Percentiles rank a stretch among this genome's conserved stretches.
These are phyloP conservation scores for Aspergillus affinis DNA, from an alignment of 495 filamentous ascomycete species.

Conservation along the genomic window DNA sequence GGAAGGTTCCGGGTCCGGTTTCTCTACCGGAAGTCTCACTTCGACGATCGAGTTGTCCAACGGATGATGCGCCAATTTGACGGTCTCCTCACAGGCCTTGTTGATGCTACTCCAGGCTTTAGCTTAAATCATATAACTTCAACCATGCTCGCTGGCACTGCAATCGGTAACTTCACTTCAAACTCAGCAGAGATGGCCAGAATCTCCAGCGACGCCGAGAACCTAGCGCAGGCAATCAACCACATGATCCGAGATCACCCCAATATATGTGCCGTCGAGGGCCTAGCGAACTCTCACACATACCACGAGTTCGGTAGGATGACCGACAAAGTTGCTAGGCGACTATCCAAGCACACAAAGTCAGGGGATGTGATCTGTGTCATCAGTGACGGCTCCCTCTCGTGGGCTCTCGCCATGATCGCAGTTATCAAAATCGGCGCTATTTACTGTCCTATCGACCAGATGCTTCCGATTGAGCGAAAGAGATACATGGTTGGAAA, in stretches of 20 bases:
- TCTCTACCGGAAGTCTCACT: not conserved
- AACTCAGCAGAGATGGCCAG: not conserved
- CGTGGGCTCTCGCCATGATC: not conserved
- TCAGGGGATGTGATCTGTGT: not conserved
- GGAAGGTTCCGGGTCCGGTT: not conserved
- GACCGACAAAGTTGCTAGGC: not conserved
- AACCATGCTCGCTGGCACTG: not conserved
- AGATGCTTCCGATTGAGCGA: not conserved
- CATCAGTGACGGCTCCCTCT: not conserved
- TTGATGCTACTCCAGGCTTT: not conserved
- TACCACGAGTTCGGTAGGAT: not conserved
- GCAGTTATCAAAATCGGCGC: not conserved
- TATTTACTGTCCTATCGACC: not conserved
- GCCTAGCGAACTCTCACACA: not conserved
- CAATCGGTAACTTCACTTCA: not conserved
- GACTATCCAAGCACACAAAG: not conserved
- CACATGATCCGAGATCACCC: not conserved
- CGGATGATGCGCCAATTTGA: not conserved
- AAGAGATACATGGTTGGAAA: not conserved
- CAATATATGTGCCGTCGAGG: not conserved
- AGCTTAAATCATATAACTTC: not conserved
- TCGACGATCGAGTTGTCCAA: not conserved
- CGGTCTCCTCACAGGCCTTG: not conserved
- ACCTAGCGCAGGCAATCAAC: not conserved
- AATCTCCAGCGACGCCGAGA: not conserved